Base-by-base conservation (phyloP, 768 basidiomycete genomes). In the Leccinum imitatum region DNA sequence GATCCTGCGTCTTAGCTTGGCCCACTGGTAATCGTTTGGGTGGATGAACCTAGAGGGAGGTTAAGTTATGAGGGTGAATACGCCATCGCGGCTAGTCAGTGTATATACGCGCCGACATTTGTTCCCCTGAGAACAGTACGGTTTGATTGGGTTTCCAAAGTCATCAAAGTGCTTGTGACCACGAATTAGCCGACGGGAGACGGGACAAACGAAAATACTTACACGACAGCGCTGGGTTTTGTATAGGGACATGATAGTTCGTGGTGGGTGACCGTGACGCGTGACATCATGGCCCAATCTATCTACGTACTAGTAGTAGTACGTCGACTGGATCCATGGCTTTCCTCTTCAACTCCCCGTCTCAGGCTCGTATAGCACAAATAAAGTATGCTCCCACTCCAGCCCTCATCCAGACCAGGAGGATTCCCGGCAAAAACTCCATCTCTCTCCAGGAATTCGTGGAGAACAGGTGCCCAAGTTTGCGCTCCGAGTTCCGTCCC, bases 191-290 rank as follows among this genome's bases (percentile, higher is more conserved):
- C 47, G 54, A 56, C 30, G 21, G 6, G 31, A 44, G 15, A 61
- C 56, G 54, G 37, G 37, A 27, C 6, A 66, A 50, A 67, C 54
- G 13, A 35, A 58, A 46, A 17, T 9, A 70, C 80, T 47, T 69
- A 81, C 82, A 30, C 82, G 81, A 70, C 82, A 83, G 31, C 76
- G 76, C 59, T 77, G 72, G 47, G 74, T 79, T 69, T 82, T 82
- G 71, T 76, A 80, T 50, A 70, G 50, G 37, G 72, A 75, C 72
- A 73, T 73, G 53, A 46, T 59, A 57, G 61, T 60, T 37, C 25
- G 57, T 25, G 31, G 55, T 35, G 23, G 50, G 65, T 69, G 67
- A 71, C 60, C 3, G 67, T 64, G 65, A 64, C 61, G n/a, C 3
- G 68, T 65, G 63, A 67, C 62, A 23, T 57, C 62, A 23, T 57